Conservation (phyloP, 163 green algal species). For the Chloroidium sp. region DNA sequence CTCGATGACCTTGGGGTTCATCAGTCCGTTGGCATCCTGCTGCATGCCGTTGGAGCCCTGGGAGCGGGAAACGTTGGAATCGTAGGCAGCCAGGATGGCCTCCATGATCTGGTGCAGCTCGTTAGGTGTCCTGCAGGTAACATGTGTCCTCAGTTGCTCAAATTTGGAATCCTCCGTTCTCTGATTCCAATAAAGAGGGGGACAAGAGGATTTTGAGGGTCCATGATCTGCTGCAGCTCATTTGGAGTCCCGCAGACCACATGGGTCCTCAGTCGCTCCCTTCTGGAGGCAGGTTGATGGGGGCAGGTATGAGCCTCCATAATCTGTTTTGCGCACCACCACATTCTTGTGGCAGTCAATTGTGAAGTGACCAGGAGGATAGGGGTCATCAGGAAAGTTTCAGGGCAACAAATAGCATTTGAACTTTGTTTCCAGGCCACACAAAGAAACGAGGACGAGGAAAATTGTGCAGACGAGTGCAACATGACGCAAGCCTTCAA, state of each 20-base stretch:
- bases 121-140: too few species aligned
- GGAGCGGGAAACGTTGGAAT: slow-evolving; percentile 13
- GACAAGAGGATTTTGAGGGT: slow-evolving; percentile 3
- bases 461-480: too few species aligned
- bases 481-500: too few species aligned
- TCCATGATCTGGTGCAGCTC: too few species aligned
- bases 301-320: neutral
- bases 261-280: neutral
- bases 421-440: too few species aligned
- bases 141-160: too few species aligned
- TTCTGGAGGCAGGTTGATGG: neutral
- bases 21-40: slow-evolving; percentile 46
- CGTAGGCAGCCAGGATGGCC: slow-evolving; percentile 58
- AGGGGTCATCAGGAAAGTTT: too few species aligned
- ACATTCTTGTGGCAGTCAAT: neutral
- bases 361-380: neutral
- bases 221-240: slow-evolving; percentile 44
- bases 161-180: too few species aligned
- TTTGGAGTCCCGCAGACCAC: slow-evolving; percentile 39
- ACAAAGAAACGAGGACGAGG: too few species aligned
- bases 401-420: too few species aligned
- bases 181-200: too few species aligned
- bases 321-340: neutral
- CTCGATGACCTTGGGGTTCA: slow-evolving; percentile 68
- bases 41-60: slow-evolving; percentile 29